Conservation (phyloP, 2,329 filamentous ascomycete species). For the Oidium heveae region DNA sequence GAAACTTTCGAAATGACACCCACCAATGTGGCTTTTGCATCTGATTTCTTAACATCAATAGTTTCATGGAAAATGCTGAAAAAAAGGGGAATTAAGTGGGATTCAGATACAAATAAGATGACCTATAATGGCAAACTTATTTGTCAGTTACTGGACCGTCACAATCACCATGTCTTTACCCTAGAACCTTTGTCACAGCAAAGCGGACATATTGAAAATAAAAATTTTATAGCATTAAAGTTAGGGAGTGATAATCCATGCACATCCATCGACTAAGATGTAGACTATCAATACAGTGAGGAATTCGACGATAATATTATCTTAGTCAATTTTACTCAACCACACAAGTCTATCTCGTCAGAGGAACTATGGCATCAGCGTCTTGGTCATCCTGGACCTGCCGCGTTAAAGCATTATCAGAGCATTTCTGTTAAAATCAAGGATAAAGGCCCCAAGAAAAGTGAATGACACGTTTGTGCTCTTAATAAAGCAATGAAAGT, state of each 20-base stretch:
- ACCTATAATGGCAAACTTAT: background rate
- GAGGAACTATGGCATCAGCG: background rate
- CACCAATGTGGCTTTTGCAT: background rate
- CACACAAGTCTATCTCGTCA: background rate
- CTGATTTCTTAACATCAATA: background rate
- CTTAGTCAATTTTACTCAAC: background rate
- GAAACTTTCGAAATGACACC: background rate
- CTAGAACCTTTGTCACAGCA: background rate
- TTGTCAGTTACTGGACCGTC: background rate
- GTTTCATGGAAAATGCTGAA: background rate
- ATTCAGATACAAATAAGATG: background rate
- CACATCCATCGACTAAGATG: background rate
- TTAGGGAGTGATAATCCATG: background rate
- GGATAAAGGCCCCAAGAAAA: background rate
- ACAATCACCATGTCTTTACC: background rate
- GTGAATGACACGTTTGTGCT: background rate
- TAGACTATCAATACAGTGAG: background rate
- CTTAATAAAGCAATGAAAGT: background rate
- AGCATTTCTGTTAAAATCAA: background rate
- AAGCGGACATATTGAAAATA: background rate
- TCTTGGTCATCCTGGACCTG: background rate
- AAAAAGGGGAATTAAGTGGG: background rate
- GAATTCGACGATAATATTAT: background rate
- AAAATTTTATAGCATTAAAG: background rate
- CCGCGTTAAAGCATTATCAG: background rate